These are phyloP conservation scores for Globisporangium okanoganense DNA, from an alignment of 352 stramenopile species.

Conservation along the genomic window DNA sequence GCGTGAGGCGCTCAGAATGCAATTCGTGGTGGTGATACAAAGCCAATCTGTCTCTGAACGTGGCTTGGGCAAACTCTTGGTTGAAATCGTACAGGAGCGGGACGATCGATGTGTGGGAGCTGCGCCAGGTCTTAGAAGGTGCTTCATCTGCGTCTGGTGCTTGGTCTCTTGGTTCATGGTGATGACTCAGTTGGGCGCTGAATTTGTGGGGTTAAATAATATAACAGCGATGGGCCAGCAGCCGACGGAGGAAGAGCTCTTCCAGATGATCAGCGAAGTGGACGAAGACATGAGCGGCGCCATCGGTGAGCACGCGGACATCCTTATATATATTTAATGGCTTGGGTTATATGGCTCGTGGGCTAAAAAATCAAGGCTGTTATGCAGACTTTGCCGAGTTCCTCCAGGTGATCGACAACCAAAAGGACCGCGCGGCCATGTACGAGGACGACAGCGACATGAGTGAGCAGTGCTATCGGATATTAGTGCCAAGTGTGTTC, in stretches of 20 bases:
- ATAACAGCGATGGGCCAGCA: slow-evolving; percentile 94
- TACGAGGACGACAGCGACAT: slow-evolving; percentile 97
- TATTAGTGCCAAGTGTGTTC: too few species aligned
- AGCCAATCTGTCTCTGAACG: not conserved
- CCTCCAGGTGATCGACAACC: slow-evolving; percentile 97
- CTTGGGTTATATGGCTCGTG: not conserved
- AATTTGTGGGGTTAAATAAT: not conserved
- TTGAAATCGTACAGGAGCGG: slow-evolving; percentile 50
- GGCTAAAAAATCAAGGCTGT: not conserved
- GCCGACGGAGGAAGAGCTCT: slow-evolving; percentile 97
- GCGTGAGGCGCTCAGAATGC: not conserved
- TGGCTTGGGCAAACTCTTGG: not conserved
- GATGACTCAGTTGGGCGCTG: not conserved
- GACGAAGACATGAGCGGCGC: slow-evolving; percentile 92
- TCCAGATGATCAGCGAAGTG: slow-evolving; percentile 94
- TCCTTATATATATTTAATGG: too few species aligned
- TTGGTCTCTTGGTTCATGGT: not conserved
- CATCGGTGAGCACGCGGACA: slow-evolving; percentile 53
- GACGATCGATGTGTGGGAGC: slow-evolving; percentile 96
- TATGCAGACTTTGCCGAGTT: slow-evolving; percentile 95
- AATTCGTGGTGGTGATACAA: not conserved
- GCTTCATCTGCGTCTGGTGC: not conserved
- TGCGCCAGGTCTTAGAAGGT: slow-evolving; percentile 92
- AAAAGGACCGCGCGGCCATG: slow-evolving; percentile 94
- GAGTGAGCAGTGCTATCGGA: slow-evolving; percentile 45